Percentiles rank a stretch among this genome's conserved stretches.
Conservation (phyloP, 192 early-diverging fungal genomes). For the Rhizoclosmatium sp. region DNA sequence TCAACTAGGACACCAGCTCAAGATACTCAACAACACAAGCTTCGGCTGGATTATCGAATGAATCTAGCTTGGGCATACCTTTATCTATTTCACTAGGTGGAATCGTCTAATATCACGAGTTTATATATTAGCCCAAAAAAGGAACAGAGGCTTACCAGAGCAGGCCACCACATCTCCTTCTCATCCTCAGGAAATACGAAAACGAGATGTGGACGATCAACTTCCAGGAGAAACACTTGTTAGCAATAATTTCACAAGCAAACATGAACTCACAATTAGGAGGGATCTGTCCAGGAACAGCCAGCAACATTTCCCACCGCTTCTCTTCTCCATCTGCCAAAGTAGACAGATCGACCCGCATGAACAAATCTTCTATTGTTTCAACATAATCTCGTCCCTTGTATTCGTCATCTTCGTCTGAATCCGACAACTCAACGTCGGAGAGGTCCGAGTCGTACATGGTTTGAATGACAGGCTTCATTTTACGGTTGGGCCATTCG, state of each 20-base stretch:
- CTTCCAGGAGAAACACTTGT: not conserved
- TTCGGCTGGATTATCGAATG: conserved; percentile 26
- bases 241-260: too few relatives aligned
- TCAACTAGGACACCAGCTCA: conserved; percentile 38
- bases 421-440: conserved; percentile 30
- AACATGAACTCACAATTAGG: conserved; percentile 1
- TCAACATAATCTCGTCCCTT: not conserved
- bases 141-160: conserved; percentile 37
- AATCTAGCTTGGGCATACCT: conserved; percentile 37
- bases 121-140: not conserved
- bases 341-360: conserved; percentile 8
- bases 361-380: conserved; percentile 30
- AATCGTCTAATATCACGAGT: conserved; percentile 34
- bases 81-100: conserved; percentile 38
- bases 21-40: conserved; percentile 43
- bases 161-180: conserved; percentile 52
- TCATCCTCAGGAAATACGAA: conserved; percentile 48
- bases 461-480: conserved; percentile 24
- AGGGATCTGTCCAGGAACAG: conserved; percentile 30
- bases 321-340: conserved; percentile 23
- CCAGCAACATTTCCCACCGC: conserved; percentile 26
- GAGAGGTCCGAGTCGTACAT: conserved; percentile 27
- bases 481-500: conserved; percentile 52
- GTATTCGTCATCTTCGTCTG: not conserved
- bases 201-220: conserved; percentile 30